These are phyloP conservation scores for Diatrype stigma DNA, from an alignment of 2,329 filamentous ascomycete genomes.

Conservation along the genomic window DNA sequence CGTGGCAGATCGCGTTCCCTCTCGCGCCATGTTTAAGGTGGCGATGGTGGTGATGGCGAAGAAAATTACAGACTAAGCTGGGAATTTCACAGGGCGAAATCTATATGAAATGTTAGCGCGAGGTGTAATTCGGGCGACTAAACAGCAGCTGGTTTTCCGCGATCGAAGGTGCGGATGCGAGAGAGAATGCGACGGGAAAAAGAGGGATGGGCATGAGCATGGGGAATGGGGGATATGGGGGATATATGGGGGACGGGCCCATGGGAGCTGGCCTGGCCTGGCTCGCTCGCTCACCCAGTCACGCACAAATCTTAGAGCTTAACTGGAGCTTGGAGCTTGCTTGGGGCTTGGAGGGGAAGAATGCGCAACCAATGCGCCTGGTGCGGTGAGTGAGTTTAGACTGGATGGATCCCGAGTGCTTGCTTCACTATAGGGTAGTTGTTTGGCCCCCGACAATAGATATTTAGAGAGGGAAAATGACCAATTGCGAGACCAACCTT, in stretches of 20 bases:
- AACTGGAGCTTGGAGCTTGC: too few relatives aligned
- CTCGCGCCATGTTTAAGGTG: conserved; percentile 38
- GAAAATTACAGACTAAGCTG: neutral
- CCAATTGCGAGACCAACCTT: too few relatives aligned
- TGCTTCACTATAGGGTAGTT: too few relatives aligned
- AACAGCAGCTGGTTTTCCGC: conserved; percentile 8
- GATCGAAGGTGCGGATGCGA: conserved; percentile 19
- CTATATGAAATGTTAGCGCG: conserved; percentile 20
- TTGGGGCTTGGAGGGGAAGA: too few relatives aligned
- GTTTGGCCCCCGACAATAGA: too few relatives aligned
- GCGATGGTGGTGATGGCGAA: neutral
- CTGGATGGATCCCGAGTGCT: too few relatives aligned
- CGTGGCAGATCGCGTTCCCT: conserved; percentile 48
- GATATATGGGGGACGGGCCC: conserved; percentile 7
- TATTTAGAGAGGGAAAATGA: too few relatives aligned
- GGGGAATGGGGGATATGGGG: conserved; percentile 25
- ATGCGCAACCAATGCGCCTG: too few relatives aligned
- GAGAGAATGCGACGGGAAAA: conserved; percentile 26
- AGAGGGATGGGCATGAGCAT: conserved; percentile 11
- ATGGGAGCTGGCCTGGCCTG: neutral
- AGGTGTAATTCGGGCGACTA: conserved; percentile 10
- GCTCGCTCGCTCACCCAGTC: too few relatives aligned
- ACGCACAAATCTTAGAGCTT: too few relatives aligned
- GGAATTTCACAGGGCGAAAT: conserved; percentile 8
- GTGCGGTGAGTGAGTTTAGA: too few relatives aligned